Percentiles rank a stretch among this genome's conserved stretches.
phyloP scores from a whole-genome alignment of 164 flowering plant genomes.

The Vitis amurensis region DNA sequence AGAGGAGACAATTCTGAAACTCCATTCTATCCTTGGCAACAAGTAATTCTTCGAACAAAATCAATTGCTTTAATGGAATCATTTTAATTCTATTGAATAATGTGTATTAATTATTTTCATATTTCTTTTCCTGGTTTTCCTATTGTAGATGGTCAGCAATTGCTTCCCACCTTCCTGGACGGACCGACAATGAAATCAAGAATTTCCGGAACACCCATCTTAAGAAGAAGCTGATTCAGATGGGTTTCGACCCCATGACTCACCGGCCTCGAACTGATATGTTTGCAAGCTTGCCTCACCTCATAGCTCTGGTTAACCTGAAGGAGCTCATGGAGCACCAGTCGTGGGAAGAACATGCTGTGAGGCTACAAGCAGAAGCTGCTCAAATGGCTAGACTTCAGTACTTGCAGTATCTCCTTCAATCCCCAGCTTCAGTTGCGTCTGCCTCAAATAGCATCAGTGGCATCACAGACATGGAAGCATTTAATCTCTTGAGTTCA shows the following conservation, averaged over 20 bases:
- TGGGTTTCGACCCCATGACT: slow-evolving; percentile 87
- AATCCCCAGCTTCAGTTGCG: slow-evolving; percentile 29
- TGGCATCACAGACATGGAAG: slow-evolving; percentile 34
- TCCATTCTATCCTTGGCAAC: slow-evolving; percentile 61
- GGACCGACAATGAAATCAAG: slow-evolving; percentile 87
- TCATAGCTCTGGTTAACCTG: slow-evolving; percentile 64
- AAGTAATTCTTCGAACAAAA: slow-evolving; percentile 27
- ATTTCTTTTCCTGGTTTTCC: background rate
- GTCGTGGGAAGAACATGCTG: slow-evolving; percentile 54
- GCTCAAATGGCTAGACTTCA: slow-evolving; percentile 59
- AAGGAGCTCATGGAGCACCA: slow-evolving; percentile 46
- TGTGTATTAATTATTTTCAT: background rate
- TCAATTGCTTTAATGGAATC: background rate
- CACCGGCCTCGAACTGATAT: slow-evolving; percentile 74
- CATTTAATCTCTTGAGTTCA: slow-evolving; percentile 38
- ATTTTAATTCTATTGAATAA: background rate
- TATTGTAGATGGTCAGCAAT: slow-evolving; percentile 77
- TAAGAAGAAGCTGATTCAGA: slow-evolving; percentile 77
- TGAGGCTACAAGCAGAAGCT: slow-evolving; percentile 66
- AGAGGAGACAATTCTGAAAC: slow-evolving; percentile 57
- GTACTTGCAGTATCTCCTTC: slow-evolving; percentile 63
- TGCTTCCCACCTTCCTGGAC: slow-evolving; percentile 71
- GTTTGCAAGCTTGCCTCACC: slow-evolving; percentile 62
- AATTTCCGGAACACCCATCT: slow-evolving; percentile 87
- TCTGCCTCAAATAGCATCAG: slow-evolving; percentile 14